phyloP scores from a whole-genome alignment of 345 rosid species.

The Eucalyptus sp. region DNA sequence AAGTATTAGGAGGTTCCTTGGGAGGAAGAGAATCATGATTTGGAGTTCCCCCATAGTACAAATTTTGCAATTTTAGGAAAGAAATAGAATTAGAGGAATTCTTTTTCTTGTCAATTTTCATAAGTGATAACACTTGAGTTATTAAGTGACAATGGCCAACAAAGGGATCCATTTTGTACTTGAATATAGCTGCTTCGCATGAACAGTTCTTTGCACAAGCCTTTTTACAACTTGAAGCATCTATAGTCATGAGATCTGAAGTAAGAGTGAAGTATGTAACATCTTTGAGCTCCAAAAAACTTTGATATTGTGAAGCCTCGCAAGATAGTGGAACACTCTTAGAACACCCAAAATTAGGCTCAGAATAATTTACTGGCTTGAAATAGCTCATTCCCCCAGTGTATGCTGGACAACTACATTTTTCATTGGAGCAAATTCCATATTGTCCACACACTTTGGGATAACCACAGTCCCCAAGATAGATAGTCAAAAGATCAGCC shows the following conservation, averaged over 20 bases:
- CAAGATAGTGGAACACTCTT: background rate
- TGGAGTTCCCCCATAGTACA: too few species aligned
- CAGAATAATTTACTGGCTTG: background rate
- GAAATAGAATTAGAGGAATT: background rate
- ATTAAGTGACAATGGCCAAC: background rate
- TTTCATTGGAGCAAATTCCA: slow-evolving; percentile 9
- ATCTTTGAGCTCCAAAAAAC: background rate
- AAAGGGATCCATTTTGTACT: background rate
- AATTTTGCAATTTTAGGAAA: background rate
- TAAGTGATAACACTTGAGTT: background rate
- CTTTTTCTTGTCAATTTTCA: background rate
- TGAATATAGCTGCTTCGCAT: slow-evolving; percentile 15
- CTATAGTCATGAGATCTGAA: background rate
- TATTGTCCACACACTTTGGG: slow-evolving; percentile 20
- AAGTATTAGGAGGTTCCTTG: too few species aligned
- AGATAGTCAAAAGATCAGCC: background rate
- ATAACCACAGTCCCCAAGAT: background rate
- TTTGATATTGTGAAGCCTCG: background rate
- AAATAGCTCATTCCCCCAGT: background rate
- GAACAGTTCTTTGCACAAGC: slow-evolving; percentile 7
- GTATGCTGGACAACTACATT: slow-evolving; percentile 3
- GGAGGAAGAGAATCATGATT: background rate
- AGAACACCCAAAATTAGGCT: background rate
- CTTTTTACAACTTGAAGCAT: background rate
- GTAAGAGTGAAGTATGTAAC: background rate